These are phyloP conservation scores for Debaryomyces prosopidis DNA, from an alignment of 805 yeast species.

Conservation along the genomic window DNA sequence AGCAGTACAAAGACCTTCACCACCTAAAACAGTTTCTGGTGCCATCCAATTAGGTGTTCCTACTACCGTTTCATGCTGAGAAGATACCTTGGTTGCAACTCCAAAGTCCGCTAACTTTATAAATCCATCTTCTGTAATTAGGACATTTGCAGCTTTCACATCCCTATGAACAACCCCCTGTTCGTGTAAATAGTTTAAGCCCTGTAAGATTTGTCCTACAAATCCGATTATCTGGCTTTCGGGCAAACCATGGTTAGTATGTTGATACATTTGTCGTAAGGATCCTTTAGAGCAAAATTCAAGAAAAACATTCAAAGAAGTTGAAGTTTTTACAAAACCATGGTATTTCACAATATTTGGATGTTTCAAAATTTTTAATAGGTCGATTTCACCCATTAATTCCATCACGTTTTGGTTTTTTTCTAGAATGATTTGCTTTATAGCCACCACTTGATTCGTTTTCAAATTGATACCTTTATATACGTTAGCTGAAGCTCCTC, in stretches of 20 bases:
- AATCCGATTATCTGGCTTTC: conserved; percentile 53
- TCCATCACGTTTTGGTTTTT: conserved; percentile 44
- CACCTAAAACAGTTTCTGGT: conserved; percentile 83
- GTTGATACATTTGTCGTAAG: conserved; percentile 51
- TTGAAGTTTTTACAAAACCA: conserved; percentile 60
- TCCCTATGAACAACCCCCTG: conserved; percentile 83
- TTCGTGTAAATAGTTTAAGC: conserved; percentile 64
- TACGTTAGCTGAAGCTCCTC: conserved; percentile 90
- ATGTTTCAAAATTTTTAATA: conserved; percentile 64
- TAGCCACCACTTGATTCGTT: conserved; percentile 72
- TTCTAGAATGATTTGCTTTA: conserved; percentile 71
- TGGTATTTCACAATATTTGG: conserved; percentile 67
- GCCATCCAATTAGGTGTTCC: conserved; percentile 99
- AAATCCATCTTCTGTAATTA: conserved; percentile 62
- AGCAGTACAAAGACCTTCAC: conserved; percentile 80
- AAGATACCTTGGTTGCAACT: conserved; percentile 68
- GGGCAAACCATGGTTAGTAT: conserved; percentile 50
- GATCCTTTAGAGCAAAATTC: conserved; percentile 70
- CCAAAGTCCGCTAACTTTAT: conserved; percentile 95
- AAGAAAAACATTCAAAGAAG: conserved; percentile 56
- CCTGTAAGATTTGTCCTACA: conserved; percentile 56
- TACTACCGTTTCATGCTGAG: conserved; percentile 46
- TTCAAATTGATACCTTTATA: conserved; percentile 68
- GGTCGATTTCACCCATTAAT: conserved; percentile 66
- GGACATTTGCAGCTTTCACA: conserved; percentile 88